Conservation (phyloP, 1,284 basidiomycete genomes). For the Heterobasidion annosum region DNA sequence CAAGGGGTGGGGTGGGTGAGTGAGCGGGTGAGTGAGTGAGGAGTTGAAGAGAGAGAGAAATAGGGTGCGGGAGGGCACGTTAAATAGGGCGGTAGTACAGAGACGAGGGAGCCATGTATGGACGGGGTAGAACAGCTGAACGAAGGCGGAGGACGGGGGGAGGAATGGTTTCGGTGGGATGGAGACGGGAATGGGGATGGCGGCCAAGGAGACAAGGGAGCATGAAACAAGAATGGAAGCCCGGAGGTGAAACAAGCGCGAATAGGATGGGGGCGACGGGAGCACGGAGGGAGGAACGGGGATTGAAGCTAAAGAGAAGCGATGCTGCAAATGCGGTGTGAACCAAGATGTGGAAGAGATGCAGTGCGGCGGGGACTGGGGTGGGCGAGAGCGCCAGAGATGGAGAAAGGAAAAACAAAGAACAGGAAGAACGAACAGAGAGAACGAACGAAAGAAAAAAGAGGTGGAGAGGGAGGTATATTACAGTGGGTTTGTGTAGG, state of each 20-base stretch:
- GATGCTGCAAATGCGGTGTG: neutral
- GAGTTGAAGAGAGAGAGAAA: no score
- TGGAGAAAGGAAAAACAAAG: neutral
- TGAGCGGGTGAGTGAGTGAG: no score
- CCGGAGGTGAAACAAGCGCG: neutral
- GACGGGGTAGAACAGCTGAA: no score
- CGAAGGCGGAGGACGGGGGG: no score
- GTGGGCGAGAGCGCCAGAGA: neutral
- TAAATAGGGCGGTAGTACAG: no score
- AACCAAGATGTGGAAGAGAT: neutral
- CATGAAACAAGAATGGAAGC: no score
- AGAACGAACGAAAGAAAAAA: neutral
- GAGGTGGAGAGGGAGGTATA: slow-evolving; percentile 7
- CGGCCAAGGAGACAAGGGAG: no score
- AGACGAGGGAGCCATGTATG: no score
- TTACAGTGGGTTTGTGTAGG: slow-evolving; percentile 3
- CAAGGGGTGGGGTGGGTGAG: no score
- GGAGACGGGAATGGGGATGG: no score
- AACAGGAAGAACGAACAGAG: neutral
- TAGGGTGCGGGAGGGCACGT: no score
- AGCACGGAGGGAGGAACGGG: neutral
- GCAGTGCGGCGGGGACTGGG: neutral
- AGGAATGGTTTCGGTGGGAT: no score
- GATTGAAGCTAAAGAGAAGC: neutral
- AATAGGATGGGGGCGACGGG: neutral